phyloP scores from a whole-genome alignment of 2,329 filamentous ascomycete genomes.

The Fusarium proliferatum region DNA sequence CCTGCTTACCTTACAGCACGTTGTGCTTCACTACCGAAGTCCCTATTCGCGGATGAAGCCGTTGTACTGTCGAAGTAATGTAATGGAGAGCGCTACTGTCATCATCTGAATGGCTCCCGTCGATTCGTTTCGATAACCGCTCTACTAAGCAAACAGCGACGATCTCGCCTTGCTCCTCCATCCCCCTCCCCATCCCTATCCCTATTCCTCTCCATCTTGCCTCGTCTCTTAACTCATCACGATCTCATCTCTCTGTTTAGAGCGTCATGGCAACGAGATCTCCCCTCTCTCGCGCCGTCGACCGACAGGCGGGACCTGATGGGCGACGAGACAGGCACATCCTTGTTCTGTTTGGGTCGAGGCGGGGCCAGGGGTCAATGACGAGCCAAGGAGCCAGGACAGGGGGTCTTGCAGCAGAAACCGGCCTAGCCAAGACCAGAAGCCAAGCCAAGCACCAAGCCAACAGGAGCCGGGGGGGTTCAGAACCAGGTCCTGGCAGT shows the following conservation, averaged over 20 bases:
- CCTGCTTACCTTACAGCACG: not conserved
- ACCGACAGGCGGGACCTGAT: conserved; percentile 32
- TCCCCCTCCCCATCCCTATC: not conserved
- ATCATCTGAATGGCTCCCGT: conserved; percentile 3
- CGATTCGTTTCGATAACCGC: not conserved
- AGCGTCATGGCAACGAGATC: conserved; percentile 30
- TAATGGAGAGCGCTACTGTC: not conserved
- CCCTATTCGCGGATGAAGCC: conserved; percentile 1
- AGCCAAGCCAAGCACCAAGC: conserved; percentile 16
- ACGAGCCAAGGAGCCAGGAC: conserved; percentile 14
- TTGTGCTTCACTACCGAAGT: conserved; percentile 1
- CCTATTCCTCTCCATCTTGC: not conserved
- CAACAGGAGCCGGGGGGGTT: not conserved
- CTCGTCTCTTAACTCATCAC: conserved; percentile 8
- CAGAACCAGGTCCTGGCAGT: conserved; percentile 2
- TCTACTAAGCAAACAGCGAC: conserved; percentile 5
- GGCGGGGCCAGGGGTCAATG: conserved; percentile 22
- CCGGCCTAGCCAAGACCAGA: conserved; percentile 19
- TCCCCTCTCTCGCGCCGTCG: conserved; percentile 28
- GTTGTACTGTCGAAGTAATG: not conserved
- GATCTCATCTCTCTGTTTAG: conserved; percentile 14
- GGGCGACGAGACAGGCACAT: conserved; percentile 7
- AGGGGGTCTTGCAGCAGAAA: conserved; percentile 21
- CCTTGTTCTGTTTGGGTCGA: conserved; percentile 13
- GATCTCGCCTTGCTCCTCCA: not conserved